phyloP scores from a whole-genome alignment of 768 basidiomycete species.

The Collybia sordida region DNA sequence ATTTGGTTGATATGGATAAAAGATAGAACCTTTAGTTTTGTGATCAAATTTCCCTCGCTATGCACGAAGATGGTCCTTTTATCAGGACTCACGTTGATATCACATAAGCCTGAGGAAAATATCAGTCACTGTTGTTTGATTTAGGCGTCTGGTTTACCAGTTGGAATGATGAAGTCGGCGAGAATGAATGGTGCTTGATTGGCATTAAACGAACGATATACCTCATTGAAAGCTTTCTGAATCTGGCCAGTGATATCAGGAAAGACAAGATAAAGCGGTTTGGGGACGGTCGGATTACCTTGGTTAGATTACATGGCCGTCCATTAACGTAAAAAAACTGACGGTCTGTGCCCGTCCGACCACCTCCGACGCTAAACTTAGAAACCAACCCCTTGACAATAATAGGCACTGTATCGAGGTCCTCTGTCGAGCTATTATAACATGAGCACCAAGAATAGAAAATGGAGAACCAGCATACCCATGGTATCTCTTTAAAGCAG shows the following conservation, averaged over 20 bases:
- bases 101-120: conserved; percentile 59
- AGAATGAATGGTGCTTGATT: conserved; percentile 80
- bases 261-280: background rate
- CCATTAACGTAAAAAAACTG: conserved; percentile 95
- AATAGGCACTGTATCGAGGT: conserved; percentile 38
- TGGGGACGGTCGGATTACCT: conserved; percentile 39
- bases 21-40: conserved; percentile 66
- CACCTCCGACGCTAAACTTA: conserved; percentile 72
- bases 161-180: conserved; percentile 81
- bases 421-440: conserved; percentile 7
- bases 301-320: conserved; percentile 77
- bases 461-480: conserved; percentile 14
- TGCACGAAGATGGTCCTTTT: conserved; percentile 95
- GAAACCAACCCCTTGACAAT: conserved; percentile 80
- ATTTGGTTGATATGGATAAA: background rate
- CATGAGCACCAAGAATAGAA: background rate
- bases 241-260: conserved; percentile 41
- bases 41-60: conserved; percentile 77
- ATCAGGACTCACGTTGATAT: conserved; percentile 96
- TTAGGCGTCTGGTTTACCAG: conserved; percentile 45
- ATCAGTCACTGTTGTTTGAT: background rate
- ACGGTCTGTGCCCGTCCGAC: conserved; percentile 76
- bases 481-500: conserved; percentile 38
- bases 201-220: conserved; percentile 78
- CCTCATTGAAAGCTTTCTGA: conserved; percentile 89